Evolutionary conservation across 495 filamentous ascomycete species (phyloP).

Genomic region (Aspergillus conjunctus): DNA sequence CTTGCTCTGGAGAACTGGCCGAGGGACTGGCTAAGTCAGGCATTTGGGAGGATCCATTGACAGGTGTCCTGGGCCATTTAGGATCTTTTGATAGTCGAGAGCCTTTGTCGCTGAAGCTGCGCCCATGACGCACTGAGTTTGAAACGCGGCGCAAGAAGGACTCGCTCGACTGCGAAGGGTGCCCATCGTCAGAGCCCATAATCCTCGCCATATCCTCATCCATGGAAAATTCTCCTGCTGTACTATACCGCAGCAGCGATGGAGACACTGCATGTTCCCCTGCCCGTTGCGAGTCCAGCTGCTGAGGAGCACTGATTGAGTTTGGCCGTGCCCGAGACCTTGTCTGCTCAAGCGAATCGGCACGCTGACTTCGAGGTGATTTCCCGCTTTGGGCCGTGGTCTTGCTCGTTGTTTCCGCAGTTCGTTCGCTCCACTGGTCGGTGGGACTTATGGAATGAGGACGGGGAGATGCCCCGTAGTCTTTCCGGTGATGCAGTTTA

Average conservation of each 20-base stretch:
- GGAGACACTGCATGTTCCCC: constrained; percentile 56
- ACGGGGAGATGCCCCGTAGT: constrained; percentile 33
- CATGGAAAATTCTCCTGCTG: constrained; percentile 78
- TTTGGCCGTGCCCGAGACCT: constrained; percentile 49
- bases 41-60: constrained; percentile 62
- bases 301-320: constrained; percentile 53
- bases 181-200: constrained; percentile 67
- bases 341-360: constrained; percentile 47
- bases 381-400: constrained; percentile 28
- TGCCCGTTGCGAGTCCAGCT: constrained; percentile 38
- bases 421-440: constrained; percentile 27
- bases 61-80: constrained; percentile 74
- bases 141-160: constrained; percentile 87
- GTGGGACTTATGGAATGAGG: constrained; percentile 19
- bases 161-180: constrained; percentile 45
- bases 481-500: constrained; percentile 41
- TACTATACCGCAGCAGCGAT: constrained; percentile 71
- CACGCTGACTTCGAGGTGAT: constrained; percentile 61
- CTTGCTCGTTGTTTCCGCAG: constrained; percentile 21
- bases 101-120: constrained; percentile 78
- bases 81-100: constrained; percentile 48
- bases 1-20: constrained; percentile 56
- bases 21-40: constrained; percentile 76
- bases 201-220: constrained; percentile 90
- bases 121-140: constrained; percentile 89